Evolutionary conservation across 1,284 basidiomycete species (phyloP).

Genomic region (Cutaneotrichosporon cutaneum): DNA sequence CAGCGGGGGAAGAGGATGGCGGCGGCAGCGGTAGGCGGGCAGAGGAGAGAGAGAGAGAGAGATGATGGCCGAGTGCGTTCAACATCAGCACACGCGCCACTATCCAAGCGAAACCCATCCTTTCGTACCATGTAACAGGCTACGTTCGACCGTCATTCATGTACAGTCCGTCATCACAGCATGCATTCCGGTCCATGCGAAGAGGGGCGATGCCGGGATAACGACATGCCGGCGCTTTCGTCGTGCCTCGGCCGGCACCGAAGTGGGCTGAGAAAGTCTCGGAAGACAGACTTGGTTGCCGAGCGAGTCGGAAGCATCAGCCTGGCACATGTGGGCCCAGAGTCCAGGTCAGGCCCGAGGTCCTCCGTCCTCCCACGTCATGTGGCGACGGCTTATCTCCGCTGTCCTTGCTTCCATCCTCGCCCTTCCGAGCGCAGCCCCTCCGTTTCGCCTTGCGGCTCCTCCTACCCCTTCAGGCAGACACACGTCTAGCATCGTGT

Average conservation of each 20-base stretch:
- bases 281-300: not conserved
- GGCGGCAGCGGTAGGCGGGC: not conserved
- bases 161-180: slow-evolving; percentile 6
- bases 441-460: no score
- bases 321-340: not conserved
- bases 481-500: slow-evolving; percentile 5
- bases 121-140: slow-evolving; percentile 6
- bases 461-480: not conserved
- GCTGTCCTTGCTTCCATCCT: not conserved
- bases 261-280: not conserved
- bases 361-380: no score
- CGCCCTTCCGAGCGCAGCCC: not conserved
- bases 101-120: not conserved
- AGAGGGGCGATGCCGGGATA: not conserved
- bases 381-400: no score
- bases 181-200: slow-evolving; percentile 8
- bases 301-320: not conserved
- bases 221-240: not conserved
- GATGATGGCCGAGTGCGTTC: not conserved
- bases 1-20: not conserved
- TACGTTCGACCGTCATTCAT: slow-evolving; percentile 4
- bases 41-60: not conserved
- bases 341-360: not conserved
- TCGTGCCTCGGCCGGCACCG: not conserved
- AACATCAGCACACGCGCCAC: not conserved